These are phyloP conservation scores for Rhamnella rubrinervis DNA, from an alignment of 331 rosid genomes.

Conservation along the genomic window DNA sequence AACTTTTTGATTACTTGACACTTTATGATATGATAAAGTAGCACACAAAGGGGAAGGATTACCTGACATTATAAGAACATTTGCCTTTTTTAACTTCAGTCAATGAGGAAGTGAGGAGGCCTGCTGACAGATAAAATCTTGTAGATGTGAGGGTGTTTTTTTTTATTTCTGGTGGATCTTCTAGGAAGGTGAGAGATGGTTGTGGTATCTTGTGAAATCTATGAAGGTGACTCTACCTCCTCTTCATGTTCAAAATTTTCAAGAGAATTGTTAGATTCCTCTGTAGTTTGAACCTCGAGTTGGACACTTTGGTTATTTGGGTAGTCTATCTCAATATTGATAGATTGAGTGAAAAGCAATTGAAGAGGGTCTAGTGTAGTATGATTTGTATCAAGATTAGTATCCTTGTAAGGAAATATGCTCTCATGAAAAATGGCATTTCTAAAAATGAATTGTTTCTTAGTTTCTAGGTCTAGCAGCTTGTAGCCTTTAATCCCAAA, in stretches of 20 bases:
- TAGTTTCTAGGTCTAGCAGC: neutral
- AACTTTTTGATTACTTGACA: too few relatives aligned
- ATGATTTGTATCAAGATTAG: neutral
- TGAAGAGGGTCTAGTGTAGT: neutral
- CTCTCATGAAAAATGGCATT: neutral
- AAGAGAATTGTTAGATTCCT: too few relatives aligned
- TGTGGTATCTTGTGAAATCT: too few relatives aligned
- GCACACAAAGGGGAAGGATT: neutral
- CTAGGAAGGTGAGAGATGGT: neutral
- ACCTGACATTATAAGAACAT: neutral
- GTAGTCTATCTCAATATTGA: too few relatives aligned
- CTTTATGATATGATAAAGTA: neutral
- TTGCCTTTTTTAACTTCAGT: too few relatives aligned
- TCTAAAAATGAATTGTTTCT: neutral
- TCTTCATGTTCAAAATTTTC: too few relatives aligned
- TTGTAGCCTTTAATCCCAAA: neutral
- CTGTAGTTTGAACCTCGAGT: too few relatives aligned
- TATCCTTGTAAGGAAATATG: neutral
- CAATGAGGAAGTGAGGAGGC: neutral
- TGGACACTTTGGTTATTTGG: too few relatives aligned
- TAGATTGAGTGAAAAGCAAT: neutral
- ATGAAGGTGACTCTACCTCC: too few relatives aligned
- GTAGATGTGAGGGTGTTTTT: too few relatives aligned
- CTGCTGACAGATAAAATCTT: too few relatives aligned
- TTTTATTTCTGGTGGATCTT: too few relatives aligned